Base-by-base conservation (phyloP, 345 rosid genomes). In the Raphanus raphanistrum region DNA sequence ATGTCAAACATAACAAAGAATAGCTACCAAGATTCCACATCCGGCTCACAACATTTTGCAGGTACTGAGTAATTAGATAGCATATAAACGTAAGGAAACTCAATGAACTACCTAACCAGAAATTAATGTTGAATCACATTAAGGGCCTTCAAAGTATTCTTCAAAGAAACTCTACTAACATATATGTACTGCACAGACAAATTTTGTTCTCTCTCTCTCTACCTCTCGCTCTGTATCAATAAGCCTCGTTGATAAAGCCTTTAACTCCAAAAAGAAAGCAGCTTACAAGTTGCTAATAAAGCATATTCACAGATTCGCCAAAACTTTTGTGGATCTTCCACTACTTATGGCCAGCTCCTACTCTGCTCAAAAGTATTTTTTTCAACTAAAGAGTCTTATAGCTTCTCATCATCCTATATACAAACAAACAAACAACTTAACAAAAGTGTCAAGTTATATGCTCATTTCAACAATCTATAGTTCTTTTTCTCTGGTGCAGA, bases 101-200 rank as follows among this genome's bases (percentile, higher is more conserved):
- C 13, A 59, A 59, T 59, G 7, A 26, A 59, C 63, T 59, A 58
- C 63, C 15, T 59, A 57, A 59, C 5, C 63, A 59, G 15, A 59
- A 59, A 59, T 26, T 26, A 8, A 59, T 59, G 15, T 11, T 27
- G 5, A 45, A 59, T 59, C 63, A 59, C 63, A 11, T 59, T 10
- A 11, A 58, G 9, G 62, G 63, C 33, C 63, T 59, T 59, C 63
- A 59, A 26, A 59, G 33, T 59, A 10, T 59, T 59, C 63, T 57
- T 9, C 31, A 57, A 57, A 21, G 21, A 21, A 21, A 21, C 21
- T 21, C 3, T 10, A 29, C 5, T 57, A 59, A 26, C 63, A 27
- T 59, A 45, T 25, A 0, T 8, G 32, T 13, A 60, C 35, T 60
- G 64, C 64, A 60, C 16, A 12, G 16, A 60, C 8, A 60, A 59